These are phyloP conservation scores for Sindora glabra DNA, from an alignment of 306 rosid species.

Conservation along the genomic window DNA sequence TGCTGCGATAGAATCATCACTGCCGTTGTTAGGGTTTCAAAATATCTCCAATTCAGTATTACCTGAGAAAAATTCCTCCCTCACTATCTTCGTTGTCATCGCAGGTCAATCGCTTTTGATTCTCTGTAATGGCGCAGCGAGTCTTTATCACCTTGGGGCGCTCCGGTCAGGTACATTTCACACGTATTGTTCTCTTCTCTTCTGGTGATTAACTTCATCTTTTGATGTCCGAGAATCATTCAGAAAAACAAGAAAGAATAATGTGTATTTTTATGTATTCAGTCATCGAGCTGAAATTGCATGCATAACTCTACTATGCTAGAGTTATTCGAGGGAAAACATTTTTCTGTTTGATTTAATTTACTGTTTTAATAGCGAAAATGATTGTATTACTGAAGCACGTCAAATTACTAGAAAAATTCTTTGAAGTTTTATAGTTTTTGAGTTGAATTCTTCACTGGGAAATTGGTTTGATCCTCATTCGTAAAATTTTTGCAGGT, in stretches of 20 bases:
- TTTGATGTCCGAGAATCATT: not conserved
- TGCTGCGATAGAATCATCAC: not conserved
- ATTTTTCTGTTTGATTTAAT: not conserved
- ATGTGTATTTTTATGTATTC: too few species aligned
- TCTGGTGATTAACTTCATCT: not conserved
- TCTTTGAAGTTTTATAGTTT: not conserved
- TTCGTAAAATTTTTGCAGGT: slow-evolving; percentile 23
- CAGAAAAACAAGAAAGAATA: not conserved
- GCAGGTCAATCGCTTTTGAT: not conserved
- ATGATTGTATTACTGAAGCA: not conserved
- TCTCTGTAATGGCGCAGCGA: slow-evolving; percentile 34
- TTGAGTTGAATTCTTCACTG: not conserved
- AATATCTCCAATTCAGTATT: not conserved
- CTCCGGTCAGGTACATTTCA: slow-evolving; percentile 46
- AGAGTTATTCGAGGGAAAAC: not conserved
- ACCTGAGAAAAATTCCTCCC: not conserved
- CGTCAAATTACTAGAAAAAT: not conserved
- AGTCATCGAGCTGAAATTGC: too few species aligned
- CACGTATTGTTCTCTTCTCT: not conserved
- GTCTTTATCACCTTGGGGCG: slow-evolving; percentile 62
- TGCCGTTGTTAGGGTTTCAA: not conserved
- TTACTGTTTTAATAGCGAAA: not conserved
- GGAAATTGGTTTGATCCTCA: not conserved
- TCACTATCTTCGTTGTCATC: not conserved
- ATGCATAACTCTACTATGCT: too few species aligned